These are phyloP conservation scores for Lactarius akahatsu DNA, from an alignment of 768 basidiomycete species.

Conservation along the genomic window DNA sequence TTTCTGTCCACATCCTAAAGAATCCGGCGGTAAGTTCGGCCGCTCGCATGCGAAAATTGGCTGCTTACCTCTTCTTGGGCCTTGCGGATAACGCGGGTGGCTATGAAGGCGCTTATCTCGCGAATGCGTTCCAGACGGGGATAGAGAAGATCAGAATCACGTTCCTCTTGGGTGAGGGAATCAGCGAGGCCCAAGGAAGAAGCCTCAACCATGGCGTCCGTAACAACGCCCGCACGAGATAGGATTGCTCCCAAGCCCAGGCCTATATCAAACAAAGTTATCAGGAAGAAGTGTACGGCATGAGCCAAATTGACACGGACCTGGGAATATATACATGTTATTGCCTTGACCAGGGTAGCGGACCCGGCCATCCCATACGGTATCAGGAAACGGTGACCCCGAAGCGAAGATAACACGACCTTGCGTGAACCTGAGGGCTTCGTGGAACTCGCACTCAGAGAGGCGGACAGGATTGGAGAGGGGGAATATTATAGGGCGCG, in stretches of 20 bases:
- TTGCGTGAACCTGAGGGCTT: conserved; percentile 68
- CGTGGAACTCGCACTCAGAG: conserved; percentile 77
- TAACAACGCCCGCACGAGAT: conserved; percentile 63
- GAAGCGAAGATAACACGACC: conserved; percentile 84
- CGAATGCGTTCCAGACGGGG: conserved; percentile 82
- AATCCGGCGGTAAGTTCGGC: conserved; percentile 14
- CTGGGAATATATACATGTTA: conserved; percentile 88
- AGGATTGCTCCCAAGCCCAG: conserved; percentile 81
- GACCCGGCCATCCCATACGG: conserved; percentile 52
- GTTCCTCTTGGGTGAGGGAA: conserved; percentile 71
- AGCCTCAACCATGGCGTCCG: conserved; percentile 88
- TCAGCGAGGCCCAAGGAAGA: conserved; percentile 77
- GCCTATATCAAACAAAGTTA: conserved; percentile 37
- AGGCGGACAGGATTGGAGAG: conserved; percentile 86
- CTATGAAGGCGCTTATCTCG: conserved; percentile 78
- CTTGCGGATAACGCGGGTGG: conserved; percentile 69
- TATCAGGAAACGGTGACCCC: conserved; percentile 79
- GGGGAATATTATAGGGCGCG: conserved; percentile 88
- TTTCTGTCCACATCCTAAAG: conserved; percentile 32
- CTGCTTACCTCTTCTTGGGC: conserved; percentile 71
- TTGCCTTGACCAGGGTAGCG: conserved; percentile 88
- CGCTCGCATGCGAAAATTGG: not conserved
- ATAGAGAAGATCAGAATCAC: conserved; percentile 66
- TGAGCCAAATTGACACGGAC: conserved; percentile 35
- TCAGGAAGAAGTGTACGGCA: conserved; percentile 12